A percentile compares a stretch with the other conserved stretches of the same genome.
phyloP scores from a whole-genome alignment of 2,329 filamentous ascomycete genomes.

The Decorospora gaudefroyi region DNA sequence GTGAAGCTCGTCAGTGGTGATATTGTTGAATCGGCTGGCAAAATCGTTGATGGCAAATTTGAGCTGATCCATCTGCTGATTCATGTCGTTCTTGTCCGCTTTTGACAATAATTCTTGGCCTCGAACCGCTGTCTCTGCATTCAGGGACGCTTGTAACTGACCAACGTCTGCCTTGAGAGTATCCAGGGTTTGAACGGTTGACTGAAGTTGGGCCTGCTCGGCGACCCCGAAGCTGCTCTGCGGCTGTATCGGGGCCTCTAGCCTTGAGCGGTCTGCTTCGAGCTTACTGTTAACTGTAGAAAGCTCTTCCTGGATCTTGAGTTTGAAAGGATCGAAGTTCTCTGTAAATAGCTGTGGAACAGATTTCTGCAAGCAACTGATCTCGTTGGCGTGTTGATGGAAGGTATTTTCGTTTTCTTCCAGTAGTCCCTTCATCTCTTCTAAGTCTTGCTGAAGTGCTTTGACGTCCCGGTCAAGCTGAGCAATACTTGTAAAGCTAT shows the following conservation, averaged over 20 bases:
- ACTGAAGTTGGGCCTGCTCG: constrained; percentile 3
- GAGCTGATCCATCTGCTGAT: constrained; percentile 7
- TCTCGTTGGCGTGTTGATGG: background rate
- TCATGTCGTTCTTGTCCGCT: constrained; percentile 1
- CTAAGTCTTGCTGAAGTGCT: background rate
- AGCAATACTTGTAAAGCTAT: background rate
- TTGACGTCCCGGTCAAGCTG: background rate
- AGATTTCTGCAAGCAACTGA: background rate
- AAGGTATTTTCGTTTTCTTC: background rate
- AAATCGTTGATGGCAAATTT: constrained; percentile 16
- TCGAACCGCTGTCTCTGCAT: background rate
- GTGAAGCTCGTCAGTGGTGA: constrained; percentile 28
- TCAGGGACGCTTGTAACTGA: background rate
- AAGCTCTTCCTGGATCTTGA: background rate
- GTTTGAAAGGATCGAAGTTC: constrained; percentile 17
- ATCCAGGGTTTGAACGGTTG: background rate
- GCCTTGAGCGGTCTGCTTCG: background rate
- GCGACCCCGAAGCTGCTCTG: background rate
- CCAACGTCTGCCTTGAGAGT: background rate
- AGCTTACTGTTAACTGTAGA: background rate
- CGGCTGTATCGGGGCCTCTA: too few relatives aligned
- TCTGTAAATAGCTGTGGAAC: constrained; percentile 11
- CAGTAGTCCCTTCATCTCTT: background rate
- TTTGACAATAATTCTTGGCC: constrained; percentile 1
- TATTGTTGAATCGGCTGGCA: constrained; percentile 34